phyloP scores from a whole-genome alignment of 345 rosid genomes.

The Corymbia maculata region DNA sequence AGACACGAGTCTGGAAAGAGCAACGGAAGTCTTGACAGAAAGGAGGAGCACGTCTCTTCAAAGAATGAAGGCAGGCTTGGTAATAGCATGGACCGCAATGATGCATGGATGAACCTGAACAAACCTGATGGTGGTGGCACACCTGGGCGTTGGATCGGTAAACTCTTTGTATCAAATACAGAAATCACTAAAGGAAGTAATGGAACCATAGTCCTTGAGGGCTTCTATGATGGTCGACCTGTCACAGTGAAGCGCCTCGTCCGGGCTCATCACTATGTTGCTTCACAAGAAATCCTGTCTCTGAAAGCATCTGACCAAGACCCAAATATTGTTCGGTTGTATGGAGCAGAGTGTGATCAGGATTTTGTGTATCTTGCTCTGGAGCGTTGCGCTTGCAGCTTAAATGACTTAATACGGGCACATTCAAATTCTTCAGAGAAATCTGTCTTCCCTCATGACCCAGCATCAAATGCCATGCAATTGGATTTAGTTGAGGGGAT shows the following conservation, averaged over 20 bases:
- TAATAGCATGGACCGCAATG: slow-evolving; percentile 12
- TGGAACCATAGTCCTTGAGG: slow-evolving; percentile 81
- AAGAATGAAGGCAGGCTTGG: slow-evolving; percentile 19
- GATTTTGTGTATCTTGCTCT: slow-evolving; percentile 85
- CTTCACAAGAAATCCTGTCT: slow-evolving; percentile 81
- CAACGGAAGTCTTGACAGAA: slow-evolving; percentile 14
- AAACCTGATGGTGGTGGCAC: slow-evolving; percentile 13
- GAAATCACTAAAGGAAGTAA: slow-evolving; percentile 95
- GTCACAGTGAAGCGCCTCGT: slow-evolving; percentile 96
- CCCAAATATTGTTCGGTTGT: slow-evolving; percentile 81
- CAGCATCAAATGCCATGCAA: slow-evolving; percentile 16
- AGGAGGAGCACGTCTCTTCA: slow-evolving; percentile 11
- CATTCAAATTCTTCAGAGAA: slow-evolving; percentile 21
- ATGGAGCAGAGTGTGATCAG: slow-evolving; percentile 84
- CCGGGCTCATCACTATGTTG: slow-evolving; percentile 70
- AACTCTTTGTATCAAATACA: slow-evolving; percentile 50
- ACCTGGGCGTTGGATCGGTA: slow-evolving; percentile 62
- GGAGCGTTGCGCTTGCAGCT: slow-evolving; percentile 75
- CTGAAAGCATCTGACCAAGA: slow-evolving; percentile 85
- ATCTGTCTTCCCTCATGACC: slow-evolving; percentile 9
- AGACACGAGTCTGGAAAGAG: neutral
- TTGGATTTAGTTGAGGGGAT: slow-evolving; percentile 27
- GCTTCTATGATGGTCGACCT: slow-evolving; percentile 70
- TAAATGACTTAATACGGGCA: slow-evolving; percentile 60
- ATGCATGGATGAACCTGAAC: slow-evolving; percentile 13